A percentile compares a stretch with the other conserved stretches of the same genome.
These are phyloP conservation scores for Pythium scleroteichum DNA, from an alignment of 352 stramenopile species.

Conservation along the genomic window DNA sequence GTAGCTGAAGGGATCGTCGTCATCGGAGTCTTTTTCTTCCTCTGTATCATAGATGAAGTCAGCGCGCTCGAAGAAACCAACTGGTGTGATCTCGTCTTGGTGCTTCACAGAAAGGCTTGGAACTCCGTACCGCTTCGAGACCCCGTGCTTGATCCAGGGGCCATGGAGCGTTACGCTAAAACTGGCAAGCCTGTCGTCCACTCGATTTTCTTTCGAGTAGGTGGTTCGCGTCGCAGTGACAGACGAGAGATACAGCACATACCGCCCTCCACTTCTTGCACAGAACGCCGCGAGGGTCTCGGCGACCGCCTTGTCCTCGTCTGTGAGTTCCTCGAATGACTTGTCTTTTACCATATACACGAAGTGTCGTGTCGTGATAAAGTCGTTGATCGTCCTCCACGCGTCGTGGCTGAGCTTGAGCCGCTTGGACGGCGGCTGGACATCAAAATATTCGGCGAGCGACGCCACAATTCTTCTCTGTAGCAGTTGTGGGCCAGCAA, in stretches of 20 bases:
- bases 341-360: not conserved
- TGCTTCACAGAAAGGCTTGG: not conserved
- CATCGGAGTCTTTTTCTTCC: not conserved
- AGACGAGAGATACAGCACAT: not conserved
- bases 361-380: conserved; percentile 4
- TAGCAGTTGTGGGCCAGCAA: not conserved
- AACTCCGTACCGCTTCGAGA: not conserved
- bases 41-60: no score
- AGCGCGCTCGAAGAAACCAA: not conserved
- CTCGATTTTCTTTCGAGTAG: not conserved
- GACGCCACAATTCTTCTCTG: not conserved
- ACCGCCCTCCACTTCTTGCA: not conserved
- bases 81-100: not conserved
- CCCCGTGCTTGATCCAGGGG: conserved; percentile 1
- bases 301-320: not conserved
- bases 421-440: not conserved
- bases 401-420: not conserved
- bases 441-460: not conserved
- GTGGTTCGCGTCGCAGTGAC: not conserved
- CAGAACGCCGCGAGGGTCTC: conserved; percentile 7
- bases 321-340: not conserved
- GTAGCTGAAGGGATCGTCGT: not conserved
- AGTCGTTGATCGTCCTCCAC: conserved; percentile 6
- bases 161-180: not conserved
- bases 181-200: not conserved